Percentiles rank a stretch among this genome's conserved stretches.
Evolutionary conservation across 2,329 filamentous ascomycete species (phyloP).

Genomic region (Thyridium curvatum): DNA sequence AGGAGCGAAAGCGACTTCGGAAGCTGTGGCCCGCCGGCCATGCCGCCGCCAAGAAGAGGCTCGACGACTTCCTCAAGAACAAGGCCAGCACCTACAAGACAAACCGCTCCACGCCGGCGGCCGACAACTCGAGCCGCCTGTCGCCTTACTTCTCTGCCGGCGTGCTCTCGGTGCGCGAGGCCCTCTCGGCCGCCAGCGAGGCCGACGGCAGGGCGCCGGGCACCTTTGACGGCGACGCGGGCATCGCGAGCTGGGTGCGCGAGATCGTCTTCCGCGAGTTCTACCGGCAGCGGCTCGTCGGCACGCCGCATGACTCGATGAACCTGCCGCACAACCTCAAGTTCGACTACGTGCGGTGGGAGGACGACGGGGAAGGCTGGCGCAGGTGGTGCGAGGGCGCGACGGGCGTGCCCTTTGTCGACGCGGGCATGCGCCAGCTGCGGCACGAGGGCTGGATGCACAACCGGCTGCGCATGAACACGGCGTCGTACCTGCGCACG

Average conservation of each 20-base stretch:
- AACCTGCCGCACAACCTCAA: slow-evolving; percentile 69
- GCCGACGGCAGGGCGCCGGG: slow-evolving; percentile 5
- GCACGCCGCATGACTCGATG: slow-evolving; percentile 41
- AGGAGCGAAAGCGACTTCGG: slow-evolving; percentile 22
- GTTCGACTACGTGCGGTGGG: slow-evolving; percentile 62
- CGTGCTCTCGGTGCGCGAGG: slow-evolving; percentile 15
- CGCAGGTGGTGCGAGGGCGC: slow-evolving; percentile 52
- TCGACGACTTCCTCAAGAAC: slow-evolving; percentile 20
- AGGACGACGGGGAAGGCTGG: slow-evolving; percentile 53
- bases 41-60: slow-evolving; percentile 19
- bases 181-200: slow-evolving; percentile 5
- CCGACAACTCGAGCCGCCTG: slow-evolving; percentile 24
- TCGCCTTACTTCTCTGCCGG: slow-evolving; percentile 25
- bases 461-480: slow-evolving; percentile 61
- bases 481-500: slow-evolving; percentile 57
- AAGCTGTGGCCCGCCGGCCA: slow-evolving; percentile 28
- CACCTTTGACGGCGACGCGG: slow-evolving; percentile 5
- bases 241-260: slow-evolving; percentile 14
- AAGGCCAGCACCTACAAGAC: slow-evolving; percentile 23
- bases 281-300: slow-evolving; percentile 15
- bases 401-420: slow-evolving; percentile 61
- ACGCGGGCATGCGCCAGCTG: slow-evolving; percentile 62
- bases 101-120: slow-evolving; percentile 22
- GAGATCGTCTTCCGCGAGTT: slow-evolving; percentile 19
- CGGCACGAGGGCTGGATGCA: slow-evolving; percentile 55